Evolutionary conservation across 371 early-diverging fungal species (phyloP).

Genomic region (Mucor piriformis): DNA sequence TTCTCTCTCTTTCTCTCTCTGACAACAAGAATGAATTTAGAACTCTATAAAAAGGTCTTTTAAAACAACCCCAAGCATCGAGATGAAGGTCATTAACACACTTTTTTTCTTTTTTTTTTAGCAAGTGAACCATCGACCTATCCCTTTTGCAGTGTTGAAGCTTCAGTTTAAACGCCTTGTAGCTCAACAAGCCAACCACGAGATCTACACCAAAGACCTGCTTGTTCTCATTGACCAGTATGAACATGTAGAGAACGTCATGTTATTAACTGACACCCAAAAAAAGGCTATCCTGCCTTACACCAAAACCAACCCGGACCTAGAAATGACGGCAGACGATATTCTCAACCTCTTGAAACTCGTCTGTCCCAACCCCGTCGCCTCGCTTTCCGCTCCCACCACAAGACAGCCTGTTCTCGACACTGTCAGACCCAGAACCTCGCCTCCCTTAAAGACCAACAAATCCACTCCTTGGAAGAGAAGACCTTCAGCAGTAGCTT

Average conservation of each 20-base stretch:
- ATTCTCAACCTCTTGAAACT: conserved; percentile 46
- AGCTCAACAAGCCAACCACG: conserved; percentile 7
- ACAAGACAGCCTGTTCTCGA: not conserved
- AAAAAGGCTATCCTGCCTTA: conserved; percentile 51
- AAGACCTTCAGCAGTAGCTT: conserved; percentile 28
- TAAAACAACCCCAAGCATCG: no score
- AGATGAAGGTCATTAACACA: no score
- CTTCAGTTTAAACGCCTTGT: conserved; percentile 45
- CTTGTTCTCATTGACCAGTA: conserved; percentile 42
- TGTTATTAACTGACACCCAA: conserved; percentile 40
- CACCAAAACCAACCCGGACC: conserved; percentile 42
- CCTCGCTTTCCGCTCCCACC: conserved; percentile 33
- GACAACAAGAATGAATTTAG: no score
- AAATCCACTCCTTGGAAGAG: conserved; percentile 34
- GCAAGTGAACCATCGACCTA: conserved; percentile 13
- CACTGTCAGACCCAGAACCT: conserved; percentile 20
- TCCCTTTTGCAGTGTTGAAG: conserved; percentile 46
- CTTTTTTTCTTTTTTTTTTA: no score
- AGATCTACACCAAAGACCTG: conserved; percentile 46
- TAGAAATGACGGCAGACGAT: conserved; percentile 57
- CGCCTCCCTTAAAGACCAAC: conserved; percentile 14
- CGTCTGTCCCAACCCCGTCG: conserved; percentile 30
- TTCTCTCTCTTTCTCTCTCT: no score
- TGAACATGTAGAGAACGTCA: conserved; percentile 39
- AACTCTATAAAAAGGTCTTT: no score